Conservation (phyloP, 2,329 filamentous ascomycete species). For the Emergomyces pasteurianus region DNA sequence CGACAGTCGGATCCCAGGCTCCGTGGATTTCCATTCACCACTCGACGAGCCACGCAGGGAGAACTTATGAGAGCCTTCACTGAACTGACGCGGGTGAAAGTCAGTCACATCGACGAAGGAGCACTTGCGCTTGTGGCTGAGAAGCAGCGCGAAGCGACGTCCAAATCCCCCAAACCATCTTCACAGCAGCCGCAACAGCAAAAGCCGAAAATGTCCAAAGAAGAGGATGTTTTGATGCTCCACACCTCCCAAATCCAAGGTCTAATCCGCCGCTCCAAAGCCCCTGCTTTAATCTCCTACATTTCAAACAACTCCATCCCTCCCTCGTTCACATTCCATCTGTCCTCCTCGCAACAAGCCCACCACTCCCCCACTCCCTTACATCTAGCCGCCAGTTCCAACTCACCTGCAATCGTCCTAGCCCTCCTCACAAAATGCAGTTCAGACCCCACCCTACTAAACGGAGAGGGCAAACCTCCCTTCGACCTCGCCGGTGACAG, state of each 20-base stretch:
- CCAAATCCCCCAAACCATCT: constrained; percentile 24
- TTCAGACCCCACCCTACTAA: constrained; percentile 60
- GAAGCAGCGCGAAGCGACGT: constrained; percentile 31
- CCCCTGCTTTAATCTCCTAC: constrained; percentile 76
- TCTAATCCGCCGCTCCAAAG: constrained; percentile 77
- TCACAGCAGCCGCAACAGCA: constrained; percentile 23
- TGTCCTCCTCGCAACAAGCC: constrained; percentile 52
- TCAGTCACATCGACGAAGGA: constrained; percentile 62
- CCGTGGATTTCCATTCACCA: constrained; percentile 86
- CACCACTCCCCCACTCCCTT: constrained; percentile 73
- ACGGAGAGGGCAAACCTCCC: constrained; percentile 65
- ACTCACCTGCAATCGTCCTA: constrained; percentile 62
- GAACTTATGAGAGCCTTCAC: constrained; percentile 92
- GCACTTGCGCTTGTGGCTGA: constrained; percentile 42
- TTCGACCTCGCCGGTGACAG: constrained; percentile 84
- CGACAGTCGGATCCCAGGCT: constrained; percentile 66
- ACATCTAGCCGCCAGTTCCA: constrained; percentile 73
- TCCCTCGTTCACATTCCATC: constrained; percentile 63
- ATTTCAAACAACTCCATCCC: constrained; percentile 62
- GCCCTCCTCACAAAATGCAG: constrained; percentile 64
- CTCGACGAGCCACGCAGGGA: constrained; percentile 77
- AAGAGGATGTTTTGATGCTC: constrained; percentile 68
- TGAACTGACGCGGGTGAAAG: constrained; percentile 82
- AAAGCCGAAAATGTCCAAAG: constrained; percentile 57
- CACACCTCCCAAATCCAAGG: constrained; percentile 86